A percentile compares a stretch with the other conserved stretches of the same genome.
Evolutionary conservation across 768 basidiomycete genomes (phyloP).

Genomic region (Amanita fuliginea): DNA sequence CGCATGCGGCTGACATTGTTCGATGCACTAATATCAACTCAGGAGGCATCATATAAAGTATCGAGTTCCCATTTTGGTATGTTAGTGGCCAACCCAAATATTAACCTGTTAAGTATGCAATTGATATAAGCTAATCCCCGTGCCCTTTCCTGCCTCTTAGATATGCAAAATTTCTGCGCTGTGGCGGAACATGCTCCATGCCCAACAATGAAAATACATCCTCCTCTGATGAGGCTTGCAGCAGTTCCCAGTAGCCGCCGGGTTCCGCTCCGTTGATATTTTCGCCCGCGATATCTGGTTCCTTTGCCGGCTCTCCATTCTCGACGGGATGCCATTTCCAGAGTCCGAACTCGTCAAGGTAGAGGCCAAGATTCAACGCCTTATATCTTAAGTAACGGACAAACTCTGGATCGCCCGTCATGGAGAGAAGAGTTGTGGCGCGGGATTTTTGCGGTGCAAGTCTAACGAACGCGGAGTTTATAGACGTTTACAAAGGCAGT

Average conservation of each 20-base stretch:
- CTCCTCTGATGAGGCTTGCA: constrained; percentile 32
- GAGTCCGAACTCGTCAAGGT: constrained; percentile 51
- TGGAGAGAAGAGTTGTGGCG: constrained; percentile 38
- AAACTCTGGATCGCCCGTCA: constrained; percentile 50
- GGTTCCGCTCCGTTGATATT: background rate
- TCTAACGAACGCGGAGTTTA: constrained; percentile 13
- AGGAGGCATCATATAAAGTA: too few species aligned
- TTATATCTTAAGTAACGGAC: constrained; percentile 25
- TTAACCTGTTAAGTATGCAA: too few species aligned
- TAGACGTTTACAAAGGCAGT: background rate
- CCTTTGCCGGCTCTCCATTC: background rate
- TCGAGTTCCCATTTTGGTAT: too few species aligned
- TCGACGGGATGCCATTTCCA: constrained; percentile 39
- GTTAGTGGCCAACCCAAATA: too few species aligned
- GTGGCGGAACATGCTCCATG: constrained; percentile 27
- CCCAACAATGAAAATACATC: constrained; percentile 32
- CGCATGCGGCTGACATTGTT: too few species aligned
- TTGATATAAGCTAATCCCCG: background rate
- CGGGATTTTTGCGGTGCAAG: constrained; percentile 35
- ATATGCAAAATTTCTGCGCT: constrained; percentile 24
- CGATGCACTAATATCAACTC: too few species aligned
- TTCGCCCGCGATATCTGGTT: background rate
- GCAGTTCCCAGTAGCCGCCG: constrained; percentile 36
- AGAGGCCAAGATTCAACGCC: constrained; percentile 34
- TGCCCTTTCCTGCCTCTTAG: constrained; percentile 5